Evolutionary conservation across 192 early-diverging fungal species (phyloP).

Genomic region (Linderina pennispora): DNA sequence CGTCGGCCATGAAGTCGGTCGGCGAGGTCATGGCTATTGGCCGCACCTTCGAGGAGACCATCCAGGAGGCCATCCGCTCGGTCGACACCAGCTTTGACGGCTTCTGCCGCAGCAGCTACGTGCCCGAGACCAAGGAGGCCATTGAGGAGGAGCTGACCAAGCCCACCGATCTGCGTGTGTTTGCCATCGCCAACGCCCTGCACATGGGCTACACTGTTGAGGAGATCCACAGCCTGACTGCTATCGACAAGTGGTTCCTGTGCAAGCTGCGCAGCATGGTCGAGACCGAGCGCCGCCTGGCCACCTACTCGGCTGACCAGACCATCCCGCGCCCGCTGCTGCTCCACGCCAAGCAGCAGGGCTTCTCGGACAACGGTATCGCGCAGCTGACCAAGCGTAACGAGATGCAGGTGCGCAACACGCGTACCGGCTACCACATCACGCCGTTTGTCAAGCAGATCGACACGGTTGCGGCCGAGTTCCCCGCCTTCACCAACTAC

Average conservation of each 20-base stretch:
- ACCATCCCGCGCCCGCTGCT: conserved; percentile 56
- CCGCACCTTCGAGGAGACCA: conserved; percentile 94
- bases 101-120: conserved; percentile 67
- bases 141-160: conserved; percentile 84
- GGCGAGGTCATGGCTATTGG: conserved; percentile 99
- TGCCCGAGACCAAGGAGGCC: conserved; percentile 51
- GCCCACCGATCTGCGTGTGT: conserved; percentile 92
- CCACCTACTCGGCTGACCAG: conserved; percentile 38
- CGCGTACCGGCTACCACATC: conserved; percentile 72
- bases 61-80: conserved; percentile 93
- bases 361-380: conserved; percentile 80
- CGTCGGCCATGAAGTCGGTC: conserved; percentile 94
- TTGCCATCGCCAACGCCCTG: conserved; percentile 94
- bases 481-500: conserved; percentile 97
- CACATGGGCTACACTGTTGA: conserved; percentile 92
- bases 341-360: conserved; percentile 83
- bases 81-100: conserved; percentile 85
- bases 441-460: conserved; percentile 97
- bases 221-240: conserved; percentile 81
- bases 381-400: conserved; percentile 62
- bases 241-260: conserved; percentile 98
- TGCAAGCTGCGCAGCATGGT: conserved; percentile 88
- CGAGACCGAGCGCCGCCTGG: conserved; percentile 66
- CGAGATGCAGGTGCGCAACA: conserved; percentile 84
- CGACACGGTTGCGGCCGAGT: conserved; percentile 98